A percentile compares a stretch with the other conserved stretches of the same genome.
phyloP scores from a whole-genome alignment of 768 basidiomycete species.

The Lactarius sp. region DNA sequence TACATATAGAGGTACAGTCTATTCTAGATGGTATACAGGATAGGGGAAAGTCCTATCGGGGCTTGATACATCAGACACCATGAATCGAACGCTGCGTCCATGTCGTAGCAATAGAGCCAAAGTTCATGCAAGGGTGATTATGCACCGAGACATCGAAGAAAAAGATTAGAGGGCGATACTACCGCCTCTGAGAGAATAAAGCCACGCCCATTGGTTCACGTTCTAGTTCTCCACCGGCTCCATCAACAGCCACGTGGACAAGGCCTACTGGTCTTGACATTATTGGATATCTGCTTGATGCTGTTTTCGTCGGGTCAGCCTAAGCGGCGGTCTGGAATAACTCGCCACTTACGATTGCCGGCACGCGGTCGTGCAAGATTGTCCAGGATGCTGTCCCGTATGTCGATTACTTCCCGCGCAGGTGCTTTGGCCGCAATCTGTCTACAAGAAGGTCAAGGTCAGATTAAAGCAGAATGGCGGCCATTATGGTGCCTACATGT shows the following conservation, averaged over 20 bases:
- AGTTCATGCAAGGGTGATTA: not conserved
- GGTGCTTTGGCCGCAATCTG: conserved; percentile 14
- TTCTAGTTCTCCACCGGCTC: no score
- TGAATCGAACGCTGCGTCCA: not conserved
- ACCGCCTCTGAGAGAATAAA: no score
- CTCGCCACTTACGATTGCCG: conserved; percentile 11
- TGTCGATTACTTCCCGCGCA: conserved; percentile 18
- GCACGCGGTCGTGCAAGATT: conserved; percentile 14
- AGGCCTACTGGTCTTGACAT: conserved; percentile 8
- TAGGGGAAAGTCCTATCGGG: not conserved
- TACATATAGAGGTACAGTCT: not conserved
- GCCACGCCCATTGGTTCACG: no score
- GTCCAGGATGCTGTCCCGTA: conserved; percentile 8
- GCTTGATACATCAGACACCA: not conserved
- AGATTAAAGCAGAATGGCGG: not conserved
- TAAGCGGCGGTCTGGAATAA: not conserved
- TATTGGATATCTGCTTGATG: conserved; percentile 4
- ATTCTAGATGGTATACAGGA: not conserved
- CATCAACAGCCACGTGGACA: conserved; percentile 18
- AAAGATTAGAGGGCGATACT: not conserved
- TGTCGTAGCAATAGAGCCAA: not conserved
- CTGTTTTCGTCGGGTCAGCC: not conserved
- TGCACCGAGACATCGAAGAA: not conserved
- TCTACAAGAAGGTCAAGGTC: not conserved
- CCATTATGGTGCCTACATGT: not conserved